Evolutionary conservation across 1,284 basidiomycete species (phyloP), one percentile per base, ranked within the genome.

Genomic region (Amylostereum chailletii): DNA sequence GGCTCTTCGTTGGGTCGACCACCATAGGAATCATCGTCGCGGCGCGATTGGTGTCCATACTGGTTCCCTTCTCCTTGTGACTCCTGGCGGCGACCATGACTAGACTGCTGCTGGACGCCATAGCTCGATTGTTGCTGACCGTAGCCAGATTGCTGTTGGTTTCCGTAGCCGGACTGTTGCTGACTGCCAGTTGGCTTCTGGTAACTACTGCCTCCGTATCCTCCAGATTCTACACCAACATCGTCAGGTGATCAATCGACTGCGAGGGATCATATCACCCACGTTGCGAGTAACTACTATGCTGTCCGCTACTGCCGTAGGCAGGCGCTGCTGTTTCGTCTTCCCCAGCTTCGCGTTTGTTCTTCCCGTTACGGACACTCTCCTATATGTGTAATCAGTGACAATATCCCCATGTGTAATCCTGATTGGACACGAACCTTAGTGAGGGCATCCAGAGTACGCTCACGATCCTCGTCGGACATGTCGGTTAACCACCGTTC

Each of bases 401-500:
- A 40, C n/a, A 3, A 47, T 3, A 41, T 32, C 2, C 4, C 29
- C 29, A 46, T 3, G n/a, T 41, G 30, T 19, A 37, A 36, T 38
- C 38, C 41, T 40, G 3, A 45, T 38, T 27, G 27, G 26, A 27
- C 4, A 55, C 62, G 19, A 3, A 73, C 76, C 70, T 79, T 81
- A 43, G 73, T 76, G 53, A 81, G 65, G 0, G 70, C 65, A 44
- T 71, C 57, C 33, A 81, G 62, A 19, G 70, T 69, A 47, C 69
- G 59, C 31, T 66, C 59, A 3, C 65, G 61, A 36, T 73, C 73
- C 33, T 74, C 72, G 5, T 71, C 74, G 37, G 7, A 27, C 9
- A 80, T 64, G 3, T 68, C 69, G n/a, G 71, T 71, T 46, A 83
- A 65, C 83, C 83, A 86, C 41, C 65, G 65, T 55, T 78, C 63